phyloP scores from a whole-genome alignment of 2,329 filamentous ascomycete species.

The Apiospora marii region DNA sequence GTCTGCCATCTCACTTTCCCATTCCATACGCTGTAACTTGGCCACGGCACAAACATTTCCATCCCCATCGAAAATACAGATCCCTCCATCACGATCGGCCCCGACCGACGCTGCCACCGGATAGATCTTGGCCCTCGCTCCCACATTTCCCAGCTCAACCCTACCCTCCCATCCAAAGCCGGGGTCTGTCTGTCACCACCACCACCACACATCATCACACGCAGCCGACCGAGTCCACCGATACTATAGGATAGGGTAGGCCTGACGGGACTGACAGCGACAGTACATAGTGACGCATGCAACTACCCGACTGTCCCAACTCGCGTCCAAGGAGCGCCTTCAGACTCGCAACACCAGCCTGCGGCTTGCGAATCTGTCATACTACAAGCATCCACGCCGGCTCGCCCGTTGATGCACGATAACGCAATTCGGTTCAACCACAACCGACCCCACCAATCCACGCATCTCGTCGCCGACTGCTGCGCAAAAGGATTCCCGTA shows the following conservation, averaged over 20 bases:
- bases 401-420: constrained; percentile 6
- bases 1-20: not conserved
- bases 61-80: constrained; percentile 1
- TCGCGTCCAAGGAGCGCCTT: not conserved
- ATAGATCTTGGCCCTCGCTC: not conserved
- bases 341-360: not conserved
- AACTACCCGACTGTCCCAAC: not conserved
- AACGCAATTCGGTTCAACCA: constrained; percentile 5
- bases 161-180: not conserved
- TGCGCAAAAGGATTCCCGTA: not conserved
- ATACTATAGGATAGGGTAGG: not conserved
- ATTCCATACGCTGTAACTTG: not conserved
- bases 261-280: not conserved
- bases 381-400: not conserved
- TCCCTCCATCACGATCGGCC: not conserved
- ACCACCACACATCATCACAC: not conserved
- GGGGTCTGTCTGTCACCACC: not conserved
- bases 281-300: not conserved
- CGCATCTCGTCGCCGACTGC: not conserved
- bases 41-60: not conserved
- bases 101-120: not conserved
- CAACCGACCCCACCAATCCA: constrained; percentile 8
- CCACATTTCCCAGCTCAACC: constrained; percentile 5
- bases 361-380: constrained; percentile 4
- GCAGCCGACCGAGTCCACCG: not conserved